Evolutionary conservation across 2,329 filamentous ascomycete genomes (phyloP), one percentile per base, ranked within the genome.

Genomic region (Madurella mycetomatis): DNA sequence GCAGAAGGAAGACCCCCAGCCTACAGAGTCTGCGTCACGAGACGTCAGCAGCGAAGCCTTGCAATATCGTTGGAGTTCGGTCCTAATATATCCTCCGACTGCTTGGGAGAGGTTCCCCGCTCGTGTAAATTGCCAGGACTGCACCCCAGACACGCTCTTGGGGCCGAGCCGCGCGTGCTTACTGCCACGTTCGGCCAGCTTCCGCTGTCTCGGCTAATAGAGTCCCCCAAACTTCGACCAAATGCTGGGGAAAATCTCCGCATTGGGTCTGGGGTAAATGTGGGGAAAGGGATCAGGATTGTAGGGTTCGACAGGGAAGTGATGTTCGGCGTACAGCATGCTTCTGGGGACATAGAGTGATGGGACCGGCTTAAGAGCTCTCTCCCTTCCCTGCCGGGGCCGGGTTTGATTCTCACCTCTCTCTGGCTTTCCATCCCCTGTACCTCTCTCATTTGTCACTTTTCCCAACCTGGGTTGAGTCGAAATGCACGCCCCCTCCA

Each of bases 251-350:
- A 47, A 30, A 61, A 50, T 53, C 56, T 59, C 59, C 56, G 55
- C 56, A 55, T 11, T 40, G 44, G 43, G 43, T 57, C 55, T 51
- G 58, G 56, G 54, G 58, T 41, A 62, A 59, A 41, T 59, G 55
- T 61, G 58, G 59, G 48, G 55, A 46, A 41, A 42, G 37, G 49
- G 34, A 16, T 9, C 16, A n/a, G 43, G 19, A 31, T 7, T 25
- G 25, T 25, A 25, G 25, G 25, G 25, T 7, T 41, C 43, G 31
- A 41, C 11, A 31, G 32, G 39, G 45, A 18, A n/a, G 12, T 16
- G 34, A 19, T 7, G 25, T 41, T n/a, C 31, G 12, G 17, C 25
- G 25, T 25, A 25, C 25, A n/a, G n/a, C n/a, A n/a, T n/a, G 25
- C 25, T 25, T 3, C 7, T 25, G 25, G 25, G 25, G 7, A 3